Base-by-base conservation (phyloP, 2,329 filamentous ascomycete species). In the Venturia aucupariae region DNA sequence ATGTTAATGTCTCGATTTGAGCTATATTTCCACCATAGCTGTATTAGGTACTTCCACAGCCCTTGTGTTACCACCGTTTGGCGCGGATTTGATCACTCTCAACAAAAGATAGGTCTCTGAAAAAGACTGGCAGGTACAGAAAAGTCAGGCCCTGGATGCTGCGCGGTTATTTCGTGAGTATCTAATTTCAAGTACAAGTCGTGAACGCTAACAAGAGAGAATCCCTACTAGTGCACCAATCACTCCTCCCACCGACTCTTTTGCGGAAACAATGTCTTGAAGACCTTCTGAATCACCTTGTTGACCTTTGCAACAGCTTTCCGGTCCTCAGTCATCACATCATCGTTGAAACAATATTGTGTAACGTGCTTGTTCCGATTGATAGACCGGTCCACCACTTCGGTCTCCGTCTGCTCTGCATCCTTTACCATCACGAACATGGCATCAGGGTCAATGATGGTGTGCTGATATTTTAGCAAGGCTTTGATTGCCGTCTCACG, bases 371-470 rank as follows among this genome's bases (percentile, higher is more conserved):
- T 74, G 30, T 70, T 70, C 27, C 73, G 65, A 65, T 70, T 71
- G 48, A 76, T 71, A 39, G 73, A 72, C 17, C 74, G 70, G 39
- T 77, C 75, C 7, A 78, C 69, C 7, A 77, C 67, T 22, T 74
- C 70, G 22, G 72, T 72, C 66, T 76, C 71, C 0, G 74, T 75
- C 65, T 79, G 75, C 67, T 79, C 76, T 1, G 76, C 75, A 68
- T 78, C 77, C 35, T 75, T 78, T 61, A 79, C 69, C 76, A 79
- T 78, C 60, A 75, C 72, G 67, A 77, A 79, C 57, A 70, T 70
- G 3, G 75, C 75, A 67, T 78, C 76, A 5, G 74, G 76, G 44
- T 76, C 72, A n/a, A 77, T 70, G 19, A 78, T 68, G 1, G 72
- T 74, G 61, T 78, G 75, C 65, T 77, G 76, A 66, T 77, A 79